Evolutionary conservation across 805 yeast genomes (phyloP), one percentile per base, ranked within the genome.

Genomic region (Yarrowia divulgata): DNA sequence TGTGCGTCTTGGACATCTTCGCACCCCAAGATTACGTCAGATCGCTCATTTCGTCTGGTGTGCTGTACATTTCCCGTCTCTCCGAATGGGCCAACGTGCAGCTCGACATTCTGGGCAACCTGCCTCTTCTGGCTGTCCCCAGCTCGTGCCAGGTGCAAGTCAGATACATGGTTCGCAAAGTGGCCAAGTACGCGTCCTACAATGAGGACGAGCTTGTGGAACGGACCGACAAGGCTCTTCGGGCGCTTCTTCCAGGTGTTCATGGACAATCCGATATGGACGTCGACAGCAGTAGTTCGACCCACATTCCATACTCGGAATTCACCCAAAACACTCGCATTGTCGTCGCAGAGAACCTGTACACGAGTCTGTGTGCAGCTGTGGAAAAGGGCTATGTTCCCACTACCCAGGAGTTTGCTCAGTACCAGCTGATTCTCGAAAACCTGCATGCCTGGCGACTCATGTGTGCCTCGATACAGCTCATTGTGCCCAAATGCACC

Each of bases 1-100:
- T 88, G 3, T 72, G 78, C 9, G 84, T 82, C 50, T 72, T 82
- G 68, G 84, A 83, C 57, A 76, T 89, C 32, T 82, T 90, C 32
- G 78, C 85, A 1, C 81, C 88, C 16, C 86, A 90, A 0, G 84
- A 90, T 1, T 94, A 94, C 74, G 81, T 93, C 69, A 81, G 98
- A 74, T 86, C 88, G 73, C 80, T 93, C 45, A 93, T 94, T 55
- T 91, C 97, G 10, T 88, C 95, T 0, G 99, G 98, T 5, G 82
- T 92, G 0, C 85, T 93, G 57, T 91, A 90, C 77, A 77, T 87
- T 13, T 79, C 82, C 3, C 82, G 85, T 8, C 85, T 86, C 6
- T 50, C 58, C 18, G 42, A 57, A 9, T 49, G 62, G 23, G 71
- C 71, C 19, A 81, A 81, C 8, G 77, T 79, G 35, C 88, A 88